Evolutionary conservation across 148 eudicot genomes (phyloP).

Genomic region (Nyssa sinensis): DNA sequence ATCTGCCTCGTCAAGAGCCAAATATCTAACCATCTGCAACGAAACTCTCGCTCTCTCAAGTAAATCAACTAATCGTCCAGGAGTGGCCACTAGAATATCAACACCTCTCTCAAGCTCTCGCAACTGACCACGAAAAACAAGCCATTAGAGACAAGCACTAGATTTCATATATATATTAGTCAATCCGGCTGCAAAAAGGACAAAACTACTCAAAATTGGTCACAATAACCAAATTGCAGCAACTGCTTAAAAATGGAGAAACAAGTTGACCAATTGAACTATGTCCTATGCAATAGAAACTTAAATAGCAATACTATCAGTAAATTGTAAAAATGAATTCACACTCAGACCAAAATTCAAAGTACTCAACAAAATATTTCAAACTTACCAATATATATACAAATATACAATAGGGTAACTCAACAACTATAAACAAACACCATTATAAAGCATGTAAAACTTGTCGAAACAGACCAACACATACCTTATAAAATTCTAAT

Average conservation of each 20-base stretch:
- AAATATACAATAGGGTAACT: no score
- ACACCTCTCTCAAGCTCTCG: slow-evolving; percentile 64
- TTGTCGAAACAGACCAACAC: no score
- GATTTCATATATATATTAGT: not conserved
- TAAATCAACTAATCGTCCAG: not conserved
- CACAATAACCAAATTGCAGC: not conserved
- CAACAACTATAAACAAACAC: no score
- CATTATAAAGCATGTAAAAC: no score
- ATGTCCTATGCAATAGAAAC: no score
- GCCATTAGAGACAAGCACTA: not conserved
- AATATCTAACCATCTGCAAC: not conserved
- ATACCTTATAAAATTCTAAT: no score
- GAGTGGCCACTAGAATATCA: slow-evolving; percentile 77
- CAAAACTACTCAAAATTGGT: not conserved
- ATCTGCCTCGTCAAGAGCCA: slow-evolving; percentile 53
- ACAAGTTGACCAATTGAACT: no score
- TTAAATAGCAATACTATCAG: not conserved
- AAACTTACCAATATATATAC: not conserved
- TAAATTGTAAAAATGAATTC: not conserved
- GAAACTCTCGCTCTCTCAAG: not conserved
- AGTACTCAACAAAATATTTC: not conserved
- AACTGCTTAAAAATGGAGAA: not conserved
- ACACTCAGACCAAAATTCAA: not conserved
- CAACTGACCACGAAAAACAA: slow-evolving; percentile 32
- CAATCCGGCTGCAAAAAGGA: slow-evolving; percentile 2